phyloP scores from a whole-genome alignment of 306 rosid species.

The Pyrus bretschneideri region DNA sequence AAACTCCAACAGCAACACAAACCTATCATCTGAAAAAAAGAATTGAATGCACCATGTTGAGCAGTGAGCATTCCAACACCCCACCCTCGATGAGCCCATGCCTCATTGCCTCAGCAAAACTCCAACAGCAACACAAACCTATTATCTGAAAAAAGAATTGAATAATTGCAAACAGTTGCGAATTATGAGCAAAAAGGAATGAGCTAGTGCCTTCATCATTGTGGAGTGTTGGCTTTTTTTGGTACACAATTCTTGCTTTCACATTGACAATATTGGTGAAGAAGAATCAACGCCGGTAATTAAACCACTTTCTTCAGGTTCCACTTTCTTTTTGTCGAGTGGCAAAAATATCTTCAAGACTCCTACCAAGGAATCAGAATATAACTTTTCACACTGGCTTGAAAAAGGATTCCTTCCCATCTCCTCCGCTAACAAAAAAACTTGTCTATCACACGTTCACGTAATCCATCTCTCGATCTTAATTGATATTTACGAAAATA shows the following conservation, averaged over 20 bases:
- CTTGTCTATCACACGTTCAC: too few species aligned
- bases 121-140: not conserved
- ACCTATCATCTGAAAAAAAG: not conserved
- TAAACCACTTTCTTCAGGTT: not conserved
- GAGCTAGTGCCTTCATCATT: too few species aligned
- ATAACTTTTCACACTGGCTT: too few species aligned
- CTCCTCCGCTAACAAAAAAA: too few species aligned
- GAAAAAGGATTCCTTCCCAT: too few species aligned
- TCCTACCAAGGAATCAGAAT: too few species aligned
- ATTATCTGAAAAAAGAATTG: not conserved
- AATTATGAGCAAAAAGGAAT: not conserved
- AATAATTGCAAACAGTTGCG: not conserved
- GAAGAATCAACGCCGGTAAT: not conserved
- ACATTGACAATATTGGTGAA: not conserved
- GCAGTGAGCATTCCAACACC: too few species aligned
- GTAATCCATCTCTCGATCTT: too few species aligned
- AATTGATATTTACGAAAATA: too few species aligned
- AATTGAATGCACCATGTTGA: not conserved
- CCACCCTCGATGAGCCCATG: not conserved
- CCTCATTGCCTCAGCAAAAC: not conserved
- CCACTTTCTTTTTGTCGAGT: not conserved
- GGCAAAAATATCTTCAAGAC: not conserved
- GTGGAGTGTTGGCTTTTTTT: not conserved
- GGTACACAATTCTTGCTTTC: not conserved
- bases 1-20: not conserved